These are phyloP conservation scores for Begonia fuchsioides DNA, from an alignment of 306 rosid genomes.

Conservation along the genomic window DNA sequence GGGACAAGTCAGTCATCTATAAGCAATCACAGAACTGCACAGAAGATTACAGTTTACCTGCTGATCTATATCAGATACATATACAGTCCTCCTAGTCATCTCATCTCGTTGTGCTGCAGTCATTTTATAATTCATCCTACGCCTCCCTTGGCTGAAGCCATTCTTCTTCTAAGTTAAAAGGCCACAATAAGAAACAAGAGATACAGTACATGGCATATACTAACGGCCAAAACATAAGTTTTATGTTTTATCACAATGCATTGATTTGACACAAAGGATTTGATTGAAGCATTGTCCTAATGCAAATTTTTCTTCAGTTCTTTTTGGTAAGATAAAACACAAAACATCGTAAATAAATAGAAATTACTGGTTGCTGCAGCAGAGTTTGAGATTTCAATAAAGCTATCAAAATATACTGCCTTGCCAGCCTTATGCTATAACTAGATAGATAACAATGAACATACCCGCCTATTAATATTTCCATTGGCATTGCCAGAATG, in stretches of 20 bases:
- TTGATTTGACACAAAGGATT: background rate
- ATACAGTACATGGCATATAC: too few relatives aligned
- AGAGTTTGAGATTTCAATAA: too few relatives aligned
- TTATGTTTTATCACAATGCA: too few relatives aligned
- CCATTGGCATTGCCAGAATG: slow-evolving; percentile 36
- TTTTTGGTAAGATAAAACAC: too few relatives aligned
- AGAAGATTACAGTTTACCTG: slow-evolving; percentile 14
- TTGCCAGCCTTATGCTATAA: background rate
- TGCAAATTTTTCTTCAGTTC: background rate
- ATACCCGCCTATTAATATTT: slow-evolving; percentile 42
- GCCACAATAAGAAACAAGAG: too few relatives aligned
- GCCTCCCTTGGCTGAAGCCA: slow-evolving; percentile 17
- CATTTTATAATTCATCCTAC: slow-evolving; percentile 27
- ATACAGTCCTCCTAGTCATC: slow-evolving; percentile 29
- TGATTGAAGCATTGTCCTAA: background rate
- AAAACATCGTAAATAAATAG: too few relatives aligned
- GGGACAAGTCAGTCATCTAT: background rate
- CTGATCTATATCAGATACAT: slow-evolving; percentile 34
- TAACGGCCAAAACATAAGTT: too few relatives aligned
- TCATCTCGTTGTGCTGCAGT: slow-evolving; percentile 28
- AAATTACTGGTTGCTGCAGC: too few relatives aligned
- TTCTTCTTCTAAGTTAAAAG: slow-evolving; percentile 14
- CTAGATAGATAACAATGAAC: slow-evolving; percentile 1
- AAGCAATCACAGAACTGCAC: background rate
- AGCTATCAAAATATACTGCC: background rate